These are phyloP conservation scores for Platanus orientalis DNA, from an alignment of 164 flowering plant species.

Conservation along the genomic window DNA sequence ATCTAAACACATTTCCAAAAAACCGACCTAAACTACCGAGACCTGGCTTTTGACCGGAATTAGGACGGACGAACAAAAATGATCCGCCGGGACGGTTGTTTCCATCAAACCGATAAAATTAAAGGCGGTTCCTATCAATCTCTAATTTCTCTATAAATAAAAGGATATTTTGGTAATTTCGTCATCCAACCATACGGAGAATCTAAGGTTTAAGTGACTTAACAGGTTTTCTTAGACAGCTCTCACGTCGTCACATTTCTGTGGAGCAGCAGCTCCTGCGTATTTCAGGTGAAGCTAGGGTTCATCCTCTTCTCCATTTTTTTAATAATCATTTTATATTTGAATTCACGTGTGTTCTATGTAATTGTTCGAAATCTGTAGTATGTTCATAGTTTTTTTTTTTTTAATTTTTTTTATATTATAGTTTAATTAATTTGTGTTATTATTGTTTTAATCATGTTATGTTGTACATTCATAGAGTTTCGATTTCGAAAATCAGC, in stretches of 20 bases:
- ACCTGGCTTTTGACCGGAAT: too few species aligned
- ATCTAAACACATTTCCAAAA: too few species aligned
- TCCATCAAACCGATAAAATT: too few species aligned
- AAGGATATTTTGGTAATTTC: background rate
- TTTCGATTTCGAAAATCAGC: background rate
- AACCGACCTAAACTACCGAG: too few species aligned
- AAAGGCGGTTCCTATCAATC: too few species aligned
- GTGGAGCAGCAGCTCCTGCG: slow-evolving; percentile 8
- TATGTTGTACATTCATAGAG: background rate
- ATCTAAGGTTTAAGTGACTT: slow-evolving; percentile 13
- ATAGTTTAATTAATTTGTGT: too few species aligned
- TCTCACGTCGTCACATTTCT: slow-evolving; percentile 7
- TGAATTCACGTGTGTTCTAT: background rate
- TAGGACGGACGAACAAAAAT: too few species aligned
- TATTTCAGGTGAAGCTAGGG: slow-evolving; percentile 15
- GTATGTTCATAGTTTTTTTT: background rate
- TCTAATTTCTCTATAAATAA: too few species aligned
- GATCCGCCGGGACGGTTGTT: too few species aligned
- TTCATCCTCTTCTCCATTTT: background rate
- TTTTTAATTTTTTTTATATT: background rate
- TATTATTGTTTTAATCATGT: background rate
- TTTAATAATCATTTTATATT: background rate
- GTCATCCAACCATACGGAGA: background rate
- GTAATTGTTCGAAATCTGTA: background rate
- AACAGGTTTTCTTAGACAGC: slow-evolving; percentile 2